Conservation (phyloP, 208 protist genomes). For the Porcisia hertigi region DNA sequence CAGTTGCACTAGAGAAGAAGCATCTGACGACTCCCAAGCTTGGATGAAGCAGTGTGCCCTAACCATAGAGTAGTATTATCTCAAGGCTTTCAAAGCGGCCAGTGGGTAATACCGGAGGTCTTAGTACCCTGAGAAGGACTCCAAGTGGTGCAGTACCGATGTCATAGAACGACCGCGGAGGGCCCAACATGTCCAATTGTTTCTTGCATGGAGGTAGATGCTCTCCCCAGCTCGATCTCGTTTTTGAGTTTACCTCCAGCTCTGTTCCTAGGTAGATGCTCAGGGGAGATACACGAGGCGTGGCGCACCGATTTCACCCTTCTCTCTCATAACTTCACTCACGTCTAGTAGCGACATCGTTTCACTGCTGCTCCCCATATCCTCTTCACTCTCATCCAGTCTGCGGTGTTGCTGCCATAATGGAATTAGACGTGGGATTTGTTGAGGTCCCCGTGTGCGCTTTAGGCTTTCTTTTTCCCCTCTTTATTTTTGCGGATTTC, state of each 20-base stretch:
- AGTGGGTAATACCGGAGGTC: not conserved
- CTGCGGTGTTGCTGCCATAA: not conserved
- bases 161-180: not conserved
- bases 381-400: not conserved
- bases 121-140: not conserved
- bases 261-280: not conserved
- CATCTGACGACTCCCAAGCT: not conserved
- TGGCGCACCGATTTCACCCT: not conserved
- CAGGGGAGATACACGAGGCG: not conserved
- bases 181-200: not conserved
- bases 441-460: not conserved
- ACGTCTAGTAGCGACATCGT: not conserved
- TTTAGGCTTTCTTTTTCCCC: conserved; percentile 7
- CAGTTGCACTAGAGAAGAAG: not conserved
- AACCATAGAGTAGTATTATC: not conserved
- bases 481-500: conserved; percentile 7
- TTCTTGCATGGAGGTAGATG: not conserved
- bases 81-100: not conserved
- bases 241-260: not conserved
- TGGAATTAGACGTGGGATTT: not conserved
- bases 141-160: not conserved
- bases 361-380: not conserved
- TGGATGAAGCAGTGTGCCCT: not conserved
- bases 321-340: not conserved
- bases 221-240: not conserved